Evolutionary conservation across 1,284 basidiomycete genomes (phyloP).

Genomic region (Phellopilus nigrolimitatus): DNA sequence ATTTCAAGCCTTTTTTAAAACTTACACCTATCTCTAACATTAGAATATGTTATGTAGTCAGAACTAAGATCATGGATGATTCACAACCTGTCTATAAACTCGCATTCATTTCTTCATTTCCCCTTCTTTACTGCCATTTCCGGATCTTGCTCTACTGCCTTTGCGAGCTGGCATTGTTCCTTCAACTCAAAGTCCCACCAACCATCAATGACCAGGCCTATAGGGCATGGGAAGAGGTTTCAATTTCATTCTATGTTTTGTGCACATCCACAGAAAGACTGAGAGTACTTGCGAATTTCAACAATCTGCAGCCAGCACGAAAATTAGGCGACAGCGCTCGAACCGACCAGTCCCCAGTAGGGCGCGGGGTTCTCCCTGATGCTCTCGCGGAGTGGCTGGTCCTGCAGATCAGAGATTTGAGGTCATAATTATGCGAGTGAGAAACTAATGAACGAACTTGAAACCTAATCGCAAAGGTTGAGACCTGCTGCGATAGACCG

Average conservation of each 20-base stretch:
- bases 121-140: slow-evolving; percentile 14
- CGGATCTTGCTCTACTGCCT: slow-evolving; percentile 23
- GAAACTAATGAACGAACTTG: slow-evolving; percentile 46
- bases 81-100: too few relatives aligned
- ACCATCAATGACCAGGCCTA: slow-evolving; percentile 83
- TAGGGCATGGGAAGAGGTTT: too few relatives aligned
- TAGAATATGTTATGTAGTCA: not conserved
- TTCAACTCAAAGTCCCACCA: slow-evolving; percentile 69
- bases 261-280: slow-evolving; percentile 15
- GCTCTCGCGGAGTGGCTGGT: slow-evolving; percentile 93
- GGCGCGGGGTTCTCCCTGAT: slow-evolving; percentile 89
- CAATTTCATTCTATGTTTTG: not conserved
- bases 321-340: slow-evolving; percentile 84
- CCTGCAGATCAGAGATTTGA: slow-evolving; percentile 41
- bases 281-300: slow-evolving; percentile 62
- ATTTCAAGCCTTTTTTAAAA: too few relatives aligned
- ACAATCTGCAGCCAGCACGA: slow-evolving; percentile 98
- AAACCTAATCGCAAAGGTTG: slow-evolving; percentile 96
- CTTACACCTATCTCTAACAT: not conserved
- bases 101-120: not conserved
- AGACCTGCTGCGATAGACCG: slow-evolving; percentile 91
- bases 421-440: not conserved
- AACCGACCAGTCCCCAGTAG: slow-evolving; percentile 88
- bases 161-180: slow-evolving; percentile 37
- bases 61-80: too few relatives aligned